Base-by-base conservation (phyloP, 1,139 yeast species). In the Blastobotrys indianensis region DNA sequence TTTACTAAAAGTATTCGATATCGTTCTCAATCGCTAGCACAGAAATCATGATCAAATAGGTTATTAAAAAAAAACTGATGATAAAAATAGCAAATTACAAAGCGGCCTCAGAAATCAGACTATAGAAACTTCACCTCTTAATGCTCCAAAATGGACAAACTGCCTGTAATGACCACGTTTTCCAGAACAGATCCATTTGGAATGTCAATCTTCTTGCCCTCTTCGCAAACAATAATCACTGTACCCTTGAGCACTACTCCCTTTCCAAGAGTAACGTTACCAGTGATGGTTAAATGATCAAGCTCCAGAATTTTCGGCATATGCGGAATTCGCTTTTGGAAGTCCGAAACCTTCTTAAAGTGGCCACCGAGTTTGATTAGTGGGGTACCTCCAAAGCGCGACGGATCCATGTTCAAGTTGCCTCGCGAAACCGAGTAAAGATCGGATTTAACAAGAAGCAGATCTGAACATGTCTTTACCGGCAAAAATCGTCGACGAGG, bases 401-500 rank as follows among this genome's bases (percentile, higher is more conserved):
- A 71, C 46, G 92, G 82, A 62, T 87, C 94, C 66, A 92, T 73
- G 57, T 77, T 82, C 60, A 92, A 77, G 15, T 95, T 84, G 64
- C 98, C 98, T 62, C 90, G 97, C 65, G 85, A 87, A 66, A 92
- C 76, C 63, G 76, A 79, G 75, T 90, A 92, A 63, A 92, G 76
- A 66, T 92, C 98, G n/a, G 97, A 88, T 71, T 92, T 92, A 56
- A 92, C 98, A 62, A 92, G 77, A 60, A 94, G 74, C 67, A 92
- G 74, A 68, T 92, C 98, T 8, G 97, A 88, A 67, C 94, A 87
- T 20, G 98, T 94, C 75, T 92, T 92, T 60, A 92, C 98, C 16
- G 98, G 98, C 72, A 94, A 78, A 77, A 92, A 92, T 66, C 98
- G 83, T 39, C 96, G 78, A 73, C 98, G 85, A 68, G 98, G 97